These are phyloP conservation scores for Eucalyptus coolabah DNA, from an alignment of 345 rosid genomes.

Conservation along the genomic window DNA sequence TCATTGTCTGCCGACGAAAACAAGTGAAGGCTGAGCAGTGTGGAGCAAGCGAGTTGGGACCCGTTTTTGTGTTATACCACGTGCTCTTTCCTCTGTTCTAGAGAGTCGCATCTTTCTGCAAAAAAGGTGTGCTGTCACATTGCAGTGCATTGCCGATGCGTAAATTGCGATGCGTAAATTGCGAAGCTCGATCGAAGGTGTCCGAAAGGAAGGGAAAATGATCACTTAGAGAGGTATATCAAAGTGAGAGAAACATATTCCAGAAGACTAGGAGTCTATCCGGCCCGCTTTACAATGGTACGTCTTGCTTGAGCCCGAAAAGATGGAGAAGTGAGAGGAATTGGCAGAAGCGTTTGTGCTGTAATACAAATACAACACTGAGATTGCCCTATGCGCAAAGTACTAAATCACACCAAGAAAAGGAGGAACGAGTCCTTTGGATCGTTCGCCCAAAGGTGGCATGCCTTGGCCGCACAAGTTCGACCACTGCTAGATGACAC, in stretches of 20 bases:
- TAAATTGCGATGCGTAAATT: no score
- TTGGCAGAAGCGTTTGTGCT: not conserved
- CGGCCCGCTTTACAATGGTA: not conserved
- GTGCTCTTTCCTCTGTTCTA: not conserved
- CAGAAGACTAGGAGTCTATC: not conserved
- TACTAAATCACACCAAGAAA: not conserved
- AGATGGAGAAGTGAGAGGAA: not conserved
- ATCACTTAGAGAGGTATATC: no score
- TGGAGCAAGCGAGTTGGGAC: not conserved
- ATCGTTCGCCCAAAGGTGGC: not conserved
- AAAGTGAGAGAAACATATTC: no score
- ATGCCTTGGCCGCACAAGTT: accelerated
- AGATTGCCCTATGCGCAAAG: accelerated
- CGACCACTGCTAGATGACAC: not conserved
- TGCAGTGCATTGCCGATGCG: not conserved
- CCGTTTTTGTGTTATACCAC: no score
- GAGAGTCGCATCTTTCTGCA: not conserved
- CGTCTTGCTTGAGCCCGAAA: not conserved
- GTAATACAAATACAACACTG: not conserved
- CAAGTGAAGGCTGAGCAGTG: not conserved
- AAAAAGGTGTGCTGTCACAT: not conserved
- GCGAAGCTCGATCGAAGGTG: accelerated
- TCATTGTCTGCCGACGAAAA: not conserved
- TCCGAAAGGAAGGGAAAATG: no score
- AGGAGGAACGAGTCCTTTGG: not conserved